Evolutionary conservation across 768 basidiomycete genomes (phyloP).

Genomic region (Butyriboletus loyo): DNA sequence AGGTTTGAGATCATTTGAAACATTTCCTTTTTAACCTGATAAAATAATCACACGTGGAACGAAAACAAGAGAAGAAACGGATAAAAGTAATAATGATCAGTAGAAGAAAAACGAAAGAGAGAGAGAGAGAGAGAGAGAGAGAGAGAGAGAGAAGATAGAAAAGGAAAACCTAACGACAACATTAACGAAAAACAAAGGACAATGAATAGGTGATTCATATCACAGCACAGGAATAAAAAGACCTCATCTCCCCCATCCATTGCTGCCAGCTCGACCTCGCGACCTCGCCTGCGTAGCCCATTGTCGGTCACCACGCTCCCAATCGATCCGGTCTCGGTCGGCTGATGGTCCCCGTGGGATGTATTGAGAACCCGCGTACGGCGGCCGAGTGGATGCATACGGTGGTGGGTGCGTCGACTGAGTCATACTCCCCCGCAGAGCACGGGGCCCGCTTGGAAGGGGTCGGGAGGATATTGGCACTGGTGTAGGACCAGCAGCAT

Average conservation of each 20-base stretch:
- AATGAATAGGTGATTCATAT: slow-evolving; percentile 5
- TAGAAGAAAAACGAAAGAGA: slow-evolving; percentile 6
- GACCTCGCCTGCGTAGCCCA: slow-evolving; percentile 27
- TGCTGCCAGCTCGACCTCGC: slow-evolving; percentile 35
- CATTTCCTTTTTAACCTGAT: slow-evolving; percentile 6
- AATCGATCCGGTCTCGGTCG: slow-evolving; percentile 47
- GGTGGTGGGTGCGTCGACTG: slow-evolving; percentile 22
- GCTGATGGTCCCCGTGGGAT: slow-evolving; percentile 51
- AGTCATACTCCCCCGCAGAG: slow-evolving; percentile 31
- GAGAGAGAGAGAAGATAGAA: background rate
- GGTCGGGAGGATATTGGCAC: slow-evolving; percentile 31
- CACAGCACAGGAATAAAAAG: slow-evolving; percentile 7
- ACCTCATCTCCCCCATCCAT: slow-evolving; percentile 34
- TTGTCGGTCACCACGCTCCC: slow-evolving; percentile 43
- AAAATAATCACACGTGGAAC: slow-evolving; percentile 5
- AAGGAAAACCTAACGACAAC: background rate
- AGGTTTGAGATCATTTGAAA: background rate
- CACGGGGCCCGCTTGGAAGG: slow-evolving; percentile 40
- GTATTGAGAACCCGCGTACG: slow-evolving; percentile 31
- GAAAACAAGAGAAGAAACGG: slow-evolving; percentile 5
- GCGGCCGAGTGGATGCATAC: slow-evolving; percentile 16
- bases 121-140: background rate
- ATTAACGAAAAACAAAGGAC: background rate
- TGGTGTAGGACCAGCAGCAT: slow-evolving; percentile 13
- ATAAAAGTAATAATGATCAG: slow-evolving; percentile 36